These are phyloP conservation scores for Daldinia sp. DNA, from an alignment of 2,329 filamentous ascomycete genomes.

Conservation along the genomic window DNA sequence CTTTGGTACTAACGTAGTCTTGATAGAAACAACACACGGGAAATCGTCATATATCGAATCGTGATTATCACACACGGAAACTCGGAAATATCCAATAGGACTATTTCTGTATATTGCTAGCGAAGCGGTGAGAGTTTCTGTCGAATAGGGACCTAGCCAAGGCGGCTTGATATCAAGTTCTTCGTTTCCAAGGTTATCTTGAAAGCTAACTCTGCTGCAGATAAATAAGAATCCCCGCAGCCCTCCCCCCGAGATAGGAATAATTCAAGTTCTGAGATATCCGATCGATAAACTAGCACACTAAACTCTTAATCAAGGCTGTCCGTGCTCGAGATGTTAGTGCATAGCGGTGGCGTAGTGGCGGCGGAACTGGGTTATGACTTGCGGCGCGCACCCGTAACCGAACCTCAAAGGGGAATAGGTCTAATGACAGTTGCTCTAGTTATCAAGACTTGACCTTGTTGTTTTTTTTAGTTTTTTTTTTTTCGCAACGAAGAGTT, in stretches of 20 bases:
- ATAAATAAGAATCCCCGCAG: background rate
- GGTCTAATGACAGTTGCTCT: constrained; percentile 1
- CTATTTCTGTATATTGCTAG: too few relatives aligned
- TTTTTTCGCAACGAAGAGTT: background rate
- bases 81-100: background rate
- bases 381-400: constrained; percentile 22
- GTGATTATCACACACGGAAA: background rate
- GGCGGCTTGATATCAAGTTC: background rate
- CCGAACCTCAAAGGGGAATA: constrained; percentile 27
- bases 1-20: background rate
- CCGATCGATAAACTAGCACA: background rate
- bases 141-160: too few relatives aligned
- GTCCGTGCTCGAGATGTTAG: constrained; percentile 27
- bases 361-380: constrained; percentile 13
- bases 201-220: background rate
- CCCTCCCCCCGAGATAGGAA: background rate
- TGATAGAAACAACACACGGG: background rate
- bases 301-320: background rate
- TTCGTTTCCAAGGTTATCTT: background rate
- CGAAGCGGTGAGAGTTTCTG: too few relatives aligned
- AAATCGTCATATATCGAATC: too few relatives aligned
- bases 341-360: constrained; percentile 21
- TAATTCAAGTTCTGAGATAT: constrained; percentile 1
- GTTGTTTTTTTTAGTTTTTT: too few relatives aligned
- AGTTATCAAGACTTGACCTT: constrained; percentile 15